These are phyloP conservation scores for Crithidia brevicula DNA, from an alignment of 208 protist species.

Conservation along the genomic window DNA sequence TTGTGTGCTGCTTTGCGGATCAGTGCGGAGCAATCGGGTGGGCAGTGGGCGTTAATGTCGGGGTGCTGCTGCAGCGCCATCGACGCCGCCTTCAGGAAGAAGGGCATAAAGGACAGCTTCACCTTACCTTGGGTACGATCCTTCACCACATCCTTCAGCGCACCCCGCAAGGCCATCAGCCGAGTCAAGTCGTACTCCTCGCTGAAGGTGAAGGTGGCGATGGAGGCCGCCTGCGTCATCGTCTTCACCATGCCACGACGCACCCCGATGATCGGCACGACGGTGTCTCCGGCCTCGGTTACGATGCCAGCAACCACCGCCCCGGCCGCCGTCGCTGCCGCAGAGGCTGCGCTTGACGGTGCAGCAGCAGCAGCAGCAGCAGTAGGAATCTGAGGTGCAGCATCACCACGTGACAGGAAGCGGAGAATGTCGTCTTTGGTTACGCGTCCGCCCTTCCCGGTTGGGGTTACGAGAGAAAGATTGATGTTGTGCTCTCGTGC, in stretches of 20 bases:
- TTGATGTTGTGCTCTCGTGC: constrained; percentile 86
- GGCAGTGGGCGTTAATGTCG: constrained; percentile 86
- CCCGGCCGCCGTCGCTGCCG: constrained; percentile 1
- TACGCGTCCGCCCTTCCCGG: constrained; percentile 86
- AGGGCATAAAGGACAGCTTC: constrained; percentile 93
- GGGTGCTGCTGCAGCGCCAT: constrained; percentile 88
- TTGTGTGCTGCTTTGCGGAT: constrained; percentile 92
- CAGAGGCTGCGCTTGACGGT: no score
- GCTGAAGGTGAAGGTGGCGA: constrained; percentile 92
- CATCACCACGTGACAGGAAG: constrained; percentile 8
- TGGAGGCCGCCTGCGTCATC: constrained; percentile 86
- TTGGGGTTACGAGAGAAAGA: constrained; percentile 57
- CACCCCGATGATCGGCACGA: constrained; percentile 54
- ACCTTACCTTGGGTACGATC: constrained; percentile 22
- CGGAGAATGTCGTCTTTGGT: constrained; percentile 91
- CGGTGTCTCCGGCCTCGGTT: constrained; percentile 31
- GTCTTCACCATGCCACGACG: constrained; percentile 91
- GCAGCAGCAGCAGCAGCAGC: not conserved
- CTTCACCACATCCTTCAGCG: constrained; percentile 57
- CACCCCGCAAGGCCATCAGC: constrained; percentile 56
- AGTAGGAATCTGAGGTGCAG: not conserved
- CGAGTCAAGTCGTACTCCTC: constrained; percentile 91
- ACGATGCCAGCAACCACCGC: not conserved
- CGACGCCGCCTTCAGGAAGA: constrained; percentile 95
- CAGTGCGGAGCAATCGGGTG: constrained; percentile 60